phyloP scores from a whole-genome alignment of 306 rosid species.

The Hippophae tibetana region DNA sequence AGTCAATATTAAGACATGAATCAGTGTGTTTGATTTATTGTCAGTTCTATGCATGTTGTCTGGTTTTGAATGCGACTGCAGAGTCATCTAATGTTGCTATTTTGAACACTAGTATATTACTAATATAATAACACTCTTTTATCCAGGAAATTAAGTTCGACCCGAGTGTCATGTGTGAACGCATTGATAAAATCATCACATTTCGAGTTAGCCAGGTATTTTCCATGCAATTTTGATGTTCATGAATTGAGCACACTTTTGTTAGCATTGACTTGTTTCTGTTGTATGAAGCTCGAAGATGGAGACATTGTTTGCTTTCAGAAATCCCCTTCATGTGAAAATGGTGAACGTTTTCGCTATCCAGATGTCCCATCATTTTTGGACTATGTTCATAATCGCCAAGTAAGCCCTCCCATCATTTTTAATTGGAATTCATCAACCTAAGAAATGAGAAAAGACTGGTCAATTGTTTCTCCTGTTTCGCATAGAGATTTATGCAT shows the following conservation, averaged over 20 bases:
- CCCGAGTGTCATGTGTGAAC: conserved; percentile 73
- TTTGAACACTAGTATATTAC: too few species aligned
- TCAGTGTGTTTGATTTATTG: too few species aligned
- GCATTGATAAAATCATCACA: conserved; percentile 55
- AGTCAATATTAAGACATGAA: too few species aligned
- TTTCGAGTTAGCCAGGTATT: conserved; percentile 66
- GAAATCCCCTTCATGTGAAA: conserved; percentile 37
- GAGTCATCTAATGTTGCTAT: too few species aligned
- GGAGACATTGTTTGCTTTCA: conserved; percentile 82
- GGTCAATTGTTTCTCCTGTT: neutral
- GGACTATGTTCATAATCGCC: conserved; percentile 72
- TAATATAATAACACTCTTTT: neutral
- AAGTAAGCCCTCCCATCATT: conserved; percentile 31
- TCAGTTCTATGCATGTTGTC: too few species aligned
- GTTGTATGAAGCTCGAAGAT: conserved; percentile 57
- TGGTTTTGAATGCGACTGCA: too few species aligned
- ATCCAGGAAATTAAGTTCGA: conserved; percentile 77
- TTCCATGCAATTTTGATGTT: neutral
- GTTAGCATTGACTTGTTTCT: conserved; percentile 2
- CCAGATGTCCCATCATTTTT: conserved; percentile 77
- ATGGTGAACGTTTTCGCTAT: conserved; percentile 40
- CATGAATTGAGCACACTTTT: neutral
- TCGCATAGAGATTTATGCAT: too few species aligned
- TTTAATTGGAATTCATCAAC: too few species aligned
- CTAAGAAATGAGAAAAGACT: neutral